Base-by-base conservation (phyloP, 306 rosid genomes). In the Acacia confusa region DNA sequence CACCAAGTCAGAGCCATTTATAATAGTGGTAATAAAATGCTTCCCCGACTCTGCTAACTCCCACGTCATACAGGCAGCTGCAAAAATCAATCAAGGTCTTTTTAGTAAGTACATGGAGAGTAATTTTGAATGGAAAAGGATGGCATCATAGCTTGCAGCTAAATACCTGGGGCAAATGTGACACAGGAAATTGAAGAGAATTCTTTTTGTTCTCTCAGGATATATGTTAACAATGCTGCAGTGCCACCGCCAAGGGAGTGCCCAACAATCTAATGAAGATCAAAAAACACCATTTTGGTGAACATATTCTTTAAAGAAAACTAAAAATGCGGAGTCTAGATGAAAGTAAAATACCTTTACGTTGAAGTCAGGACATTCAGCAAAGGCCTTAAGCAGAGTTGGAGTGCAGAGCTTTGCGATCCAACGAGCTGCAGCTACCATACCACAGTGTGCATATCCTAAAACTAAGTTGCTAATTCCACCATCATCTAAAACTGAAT, bases 231-330 rank as follows among this genome's bases (percentile, higher is more conserved):
- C 36, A 92, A 83, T 2, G 97, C 93, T 72, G 98, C 98, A 63
- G 98, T 92, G 71, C 98, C 98, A 70, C 97, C 97, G 43, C 97
- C 97, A 68, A 93, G 97, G 0, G 98, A 93, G 81, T 94, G 98
- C 70, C 98, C 98, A 81, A 94, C 86, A 79, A 94, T 85, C 98
- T 94, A 69, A 44, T 25, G 84, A 77, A 77, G 74, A 83, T 45
- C 3, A 19, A 53, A 53, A 20, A 7, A 34, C 13, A 74, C 24
- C n/a, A 10, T 27, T 74, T 34, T 17, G 25, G 64, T 34, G 14
- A 55, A 55, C 22, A n/a, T 13, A 12, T 13, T 45, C 52, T 45
- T 7, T 9, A 73, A 41, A 10, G 9, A 38, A 15, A 32, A 15
- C 14, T 1, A 77, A 78, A 40, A 72, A n/a, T 47, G 67, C 24